Evolutionary conservation across 2,329 filamentous ascomycete genomes (phyloP).

Genomic region (Aspergillus tubingensis): DNA sequence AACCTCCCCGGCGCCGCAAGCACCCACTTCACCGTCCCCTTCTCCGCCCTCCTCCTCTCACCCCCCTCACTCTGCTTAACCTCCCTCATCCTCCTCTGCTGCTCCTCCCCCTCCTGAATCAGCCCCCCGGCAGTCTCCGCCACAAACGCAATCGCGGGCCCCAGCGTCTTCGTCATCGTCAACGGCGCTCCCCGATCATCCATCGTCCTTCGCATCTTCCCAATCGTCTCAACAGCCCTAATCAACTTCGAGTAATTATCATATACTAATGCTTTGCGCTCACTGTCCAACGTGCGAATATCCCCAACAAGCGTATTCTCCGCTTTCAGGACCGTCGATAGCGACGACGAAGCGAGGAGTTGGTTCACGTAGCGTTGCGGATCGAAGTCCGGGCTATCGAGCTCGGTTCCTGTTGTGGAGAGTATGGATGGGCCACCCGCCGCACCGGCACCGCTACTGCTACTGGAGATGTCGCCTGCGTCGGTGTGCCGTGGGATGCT

Average conservation of each 20-base stretch:
- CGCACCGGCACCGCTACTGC: no score
- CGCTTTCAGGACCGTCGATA: slow-evolving; percentile 47
- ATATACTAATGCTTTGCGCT: slow-evolving; percentile 95
- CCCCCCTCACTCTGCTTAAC: slow-evolving; percentile 22
- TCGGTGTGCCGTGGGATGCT: slow-evolving; percentile 46
- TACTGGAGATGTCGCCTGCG: slow-evolving; percentile 42
- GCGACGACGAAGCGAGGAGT: slow-evolving; percentile 43
- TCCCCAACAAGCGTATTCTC: slow-evolving; percentile 59
- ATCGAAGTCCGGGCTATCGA: slow-evolving; percentile 74
- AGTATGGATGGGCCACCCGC: slow-evolving; percentile 28
- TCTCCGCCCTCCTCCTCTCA: slow-evolving; percentile 33
- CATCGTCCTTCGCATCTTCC: slow-evolving; percentile 61
- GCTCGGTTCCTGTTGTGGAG: slow-evolving; percentile 52
- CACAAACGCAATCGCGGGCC: slow-evolving; percentile 46
- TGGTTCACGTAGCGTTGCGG: slow-evolving; percentile 59
- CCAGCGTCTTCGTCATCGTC: slow-evolving; percentile 48
- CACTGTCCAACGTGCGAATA: slow-evolving; percentile 86
- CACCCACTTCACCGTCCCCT: slow-evolving; percentile 50
- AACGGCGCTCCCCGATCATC: slow-evolving; percentile 49
- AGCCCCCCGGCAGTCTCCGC: slow-evolving; percentile 45
- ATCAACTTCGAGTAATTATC: slow-evolving; percentile 98
- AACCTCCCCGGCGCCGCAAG: slow-evolving; percentile 44
- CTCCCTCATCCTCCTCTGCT: slow-evolving; percentile 31
- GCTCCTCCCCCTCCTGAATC: slow-evolving; percentile 44
- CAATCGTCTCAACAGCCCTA: slow-evolving; percentile 92